Percentiles rank a stretch among this genome's conserved stretches.
Conservation (phyloP, 2,329 filamentous ascomycete species). For the Colletotrichum sp. region DNA sequence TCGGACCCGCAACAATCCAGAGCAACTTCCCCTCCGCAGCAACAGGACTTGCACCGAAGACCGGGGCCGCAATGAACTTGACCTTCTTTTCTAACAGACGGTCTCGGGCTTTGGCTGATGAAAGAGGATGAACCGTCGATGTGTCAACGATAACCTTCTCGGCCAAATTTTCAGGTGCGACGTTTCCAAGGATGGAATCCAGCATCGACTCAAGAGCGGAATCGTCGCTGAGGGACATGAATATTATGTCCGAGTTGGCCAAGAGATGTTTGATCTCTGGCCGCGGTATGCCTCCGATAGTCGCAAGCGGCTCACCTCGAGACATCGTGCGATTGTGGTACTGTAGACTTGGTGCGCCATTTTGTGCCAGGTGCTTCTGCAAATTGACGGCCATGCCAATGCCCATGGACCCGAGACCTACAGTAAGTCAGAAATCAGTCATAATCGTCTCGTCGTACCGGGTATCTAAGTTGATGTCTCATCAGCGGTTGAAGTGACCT, state of each 20-base stretch:
- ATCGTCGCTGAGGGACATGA: slow-evolving; percentile 49
- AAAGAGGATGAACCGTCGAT: slow-evolving; percentile 53
- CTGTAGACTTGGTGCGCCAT: slow-evolving; percentile 28
- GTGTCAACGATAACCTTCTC: slow-evolving; percentile 54
- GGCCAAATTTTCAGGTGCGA: slow-evolving; percentile 19
- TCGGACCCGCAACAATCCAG: slow-evolving; percentile 49
- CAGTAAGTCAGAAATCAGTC: neutral
- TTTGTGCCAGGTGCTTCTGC: slow-evolving; percentile 41
- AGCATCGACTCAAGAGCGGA: slow-evolving; percentile 38
- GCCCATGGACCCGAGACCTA: slow-evolving; percentile 57
- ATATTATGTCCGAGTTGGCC: slow-evolving; percentile 35
- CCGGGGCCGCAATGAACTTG: slow-evolving; percentile 48
- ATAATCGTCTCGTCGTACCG: neutral
- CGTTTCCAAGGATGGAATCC: slow-evolving; percentile 28
- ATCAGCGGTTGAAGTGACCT: neutral
- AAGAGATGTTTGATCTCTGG: slow-evolving; percentile 30
- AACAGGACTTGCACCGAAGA: slow-evolving; percentile 56
- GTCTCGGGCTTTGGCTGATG: slow-evolving; percentile 33
- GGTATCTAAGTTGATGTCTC: neutral
- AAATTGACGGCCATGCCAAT: slow-evolving; percentile 54
- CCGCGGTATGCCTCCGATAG: slow-evolving; percentile 30
- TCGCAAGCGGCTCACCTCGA: slow-evolving; percentile 38
- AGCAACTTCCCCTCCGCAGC: slow-evolving; percentile 50
- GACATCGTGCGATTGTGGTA: slow-evolving; percentile 55
- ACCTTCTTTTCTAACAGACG: slow-evolving; percentile 33